phyloP scores from a whole-genome alignment of 1,139 yeast genomes.

The Hemisphaericaspora subhashii region DNA sequence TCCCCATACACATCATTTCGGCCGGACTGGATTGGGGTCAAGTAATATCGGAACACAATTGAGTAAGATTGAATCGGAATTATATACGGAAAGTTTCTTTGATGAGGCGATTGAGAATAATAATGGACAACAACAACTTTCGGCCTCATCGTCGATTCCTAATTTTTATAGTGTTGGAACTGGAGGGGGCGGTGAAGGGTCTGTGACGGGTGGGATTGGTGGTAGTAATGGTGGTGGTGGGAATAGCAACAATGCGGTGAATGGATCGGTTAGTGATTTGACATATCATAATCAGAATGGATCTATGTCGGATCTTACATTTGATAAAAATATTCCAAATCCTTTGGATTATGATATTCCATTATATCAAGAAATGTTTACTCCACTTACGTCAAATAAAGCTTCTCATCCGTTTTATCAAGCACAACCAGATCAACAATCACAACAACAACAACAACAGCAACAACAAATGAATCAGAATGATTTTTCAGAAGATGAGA shows the following conservation, averaged over 20 bases:
- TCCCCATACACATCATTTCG: slow-evolving; percentile 15
- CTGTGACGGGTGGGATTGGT: too few relatives aligned
- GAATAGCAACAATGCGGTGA: neutral
- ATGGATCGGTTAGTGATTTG: slow-evolving; percentile 6
- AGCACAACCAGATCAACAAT: neutral
- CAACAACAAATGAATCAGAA: slow-evolving; percentile 1
- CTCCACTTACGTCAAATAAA: slow-evolving; percentile 4
- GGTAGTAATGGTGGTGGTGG: neutral
- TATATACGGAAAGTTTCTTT: slow-evolving; percentile 15
- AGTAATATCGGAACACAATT: slow-evolving; percentile 15
- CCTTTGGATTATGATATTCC: slow-evolving; percentile 10
- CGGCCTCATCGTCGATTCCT: slow-evolving; percentile 13
- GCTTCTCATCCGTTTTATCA: neutral
- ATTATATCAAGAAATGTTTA: slow-evolving; percentile 10
- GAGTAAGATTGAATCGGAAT: slow-evolving; percentile 16
- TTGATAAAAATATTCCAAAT: slow-evolving; percentile 7
- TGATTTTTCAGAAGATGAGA: too few relatives aligned
- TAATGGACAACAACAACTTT: slow-evolving; percentile 5
- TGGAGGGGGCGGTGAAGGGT: neutral
- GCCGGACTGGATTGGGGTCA: slow-evolving; percentile 16
- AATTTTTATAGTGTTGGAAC: slow-evolving; percentile 10
- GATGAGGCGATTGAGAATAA: slow-evolving; percentile 9
- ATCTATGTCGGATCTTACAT: slow-evolving; percentile 6
- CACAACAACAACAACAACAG: neutral
- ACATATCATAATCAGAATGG: slow-evolving; percentile 3